Conservation (phyloP, 2,329 filamentous ascomycete species). For the Diaporthe citrichinensis region DNA sequence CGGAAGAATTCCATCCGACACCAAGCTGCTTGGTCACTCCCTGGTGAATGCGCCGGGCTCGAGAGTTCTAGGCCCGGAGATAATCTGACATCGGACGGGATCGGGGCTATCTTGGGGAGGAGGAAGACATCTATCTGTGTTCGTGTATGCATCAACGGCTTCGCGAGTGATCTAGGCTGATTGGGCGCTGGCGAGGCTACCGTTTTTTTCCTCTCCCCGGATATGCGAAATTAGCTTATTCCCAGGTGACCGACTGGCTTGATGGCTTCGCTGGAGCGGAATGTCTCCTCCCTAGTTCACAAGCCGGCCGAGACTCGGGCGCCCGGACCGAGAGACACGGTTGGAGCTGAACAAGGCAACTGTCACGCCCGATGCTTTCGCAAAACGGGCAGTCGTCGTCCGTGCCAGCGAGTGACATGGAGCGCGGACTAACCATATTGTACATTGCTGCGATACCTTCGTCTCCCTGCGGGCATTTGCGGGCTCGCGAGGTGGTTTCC, state of each 20-base stretch:
- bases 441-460: background rate
- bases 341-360: background rate
- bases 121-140: background rate
- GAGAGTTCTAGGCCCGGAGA: slow-evolving; percentile 16
- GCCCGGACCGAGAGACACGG: slow-evolving; percentile 16
- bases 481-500: background rate
- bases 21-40: slow-evolving; percentile 5
- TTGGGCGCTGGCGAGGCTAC: background rate
- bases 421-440: too few species aligned
- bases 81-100: background rate
- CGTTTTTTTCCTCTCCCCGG: background rate
- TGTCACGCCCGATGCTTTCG: background rate
- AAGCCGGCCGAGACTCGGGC: slow-evolving; percentile 17
- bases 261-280: background rate
- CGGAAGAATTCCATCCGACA: slow-evolving; percentile 25
- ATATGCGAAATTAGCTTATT: background rate
- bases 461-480: background rate
- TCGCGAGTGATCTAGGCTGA: background rate
- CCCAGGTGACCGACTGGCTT: background rate
- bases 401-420: background rate
- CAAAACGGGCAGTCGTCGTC: background rate
- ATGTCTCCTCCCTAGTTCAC: slow-evolving; percentile 14
- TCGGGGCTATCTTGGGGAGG: background rate
- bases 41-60: background rate
- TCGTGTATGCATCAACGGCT: background rate